These are phyloP conservation scores for Heracleum sosnowskyi DNA, from an alignment of 129 eudicot genomes.

Conservation along the genomic window DNA sequence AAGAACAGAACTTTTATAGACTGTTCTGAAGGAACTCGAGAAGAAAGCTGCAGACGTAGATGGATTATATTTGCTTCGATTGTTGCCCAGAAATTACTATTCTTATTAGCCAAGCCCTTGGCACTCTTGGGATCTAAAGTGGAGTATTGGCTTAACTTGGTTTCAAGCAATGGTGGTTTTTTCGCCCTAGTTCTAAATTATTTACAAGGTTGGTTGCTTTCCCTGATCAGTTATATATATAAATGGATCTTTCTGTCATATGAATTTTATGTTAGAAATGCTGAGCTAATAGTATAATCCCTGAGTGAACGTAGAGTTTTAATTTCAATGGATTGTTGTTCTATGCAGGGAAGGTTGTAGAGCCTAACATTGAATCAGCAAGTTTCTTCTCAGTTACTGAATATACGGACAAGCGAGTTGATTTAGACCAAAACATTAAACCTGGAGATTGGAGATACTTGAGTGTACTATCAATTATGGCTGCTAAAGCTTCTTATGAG, in stretches of 20 bases:
- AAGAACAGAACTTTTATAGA: constrained; percentile 36
- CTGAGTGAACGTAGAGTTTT: background rate
- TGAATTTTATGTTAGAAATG: too few relatives aligned
- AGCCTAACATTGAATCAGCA: constrained; percentile 29
- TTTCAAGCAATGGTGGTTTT: constrained; percentile 30
- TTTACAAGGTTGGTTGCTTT: constrained; percentile 23
- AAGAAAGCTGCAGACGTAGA: constrained; percentile 29
- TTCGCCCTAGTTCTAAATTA: constrained; percentile 16
- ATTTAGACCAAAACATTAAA: constrained; percentile 34
- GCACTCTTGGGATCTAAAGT: constrained; percentile 30
- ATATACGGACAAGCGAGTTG: constrained; percentile 28
- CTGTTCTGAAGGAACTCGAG: constrained; percentile 14
- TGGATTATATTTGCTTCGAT: constrained; percentile 34
- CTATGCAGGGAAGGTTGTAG: constrained; percentile 22
- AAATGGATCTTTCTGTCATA: background rate
- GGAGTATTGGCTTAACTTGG: constrained; percentile 41
- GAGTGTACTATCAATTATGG: constrained; percentile 46
- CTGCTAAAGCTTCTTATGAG: constrained; percentile 67
- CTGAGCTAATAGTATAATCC: background rate
- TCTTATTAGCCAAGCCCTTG: constrained; percentile 23
- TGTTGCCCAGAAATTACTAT: constrained; percentile 28
- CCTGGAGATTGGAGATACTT: constrained; percentile 42
- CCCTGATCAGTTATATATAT: background rate
- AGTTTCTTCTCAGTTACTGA: constrained; percentile 23
- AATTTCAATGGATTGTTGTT: background rate